Evolutionary conservation across 2,329 filamentous ascomycete genomes (phyloP).

Genomic region (Allantophomopsis lycopodina): DNA sequence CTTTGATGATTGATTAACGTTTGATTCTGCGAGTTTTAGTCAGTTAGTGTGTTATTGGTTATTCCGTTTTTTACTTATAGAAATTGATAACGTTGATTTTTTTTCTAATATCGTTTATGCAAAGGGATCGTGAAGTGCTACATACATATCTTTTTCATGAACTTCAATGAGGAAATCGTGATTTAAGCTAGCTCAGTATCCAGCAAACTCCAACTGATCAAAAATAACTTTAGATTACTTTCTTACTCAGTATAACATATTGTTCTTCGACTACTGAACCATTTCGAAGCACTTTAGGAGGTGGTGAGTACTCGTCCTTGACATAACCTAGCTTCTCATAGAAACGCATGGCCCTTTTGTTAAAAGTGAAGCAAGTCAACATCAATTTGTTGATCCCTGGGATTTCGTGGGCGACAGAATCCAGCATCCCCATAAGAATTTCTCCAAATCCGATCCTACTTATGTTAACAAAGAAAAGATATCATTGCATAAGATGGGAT

Average conservation of each 20-base stretch:
- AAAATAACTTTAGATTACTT: constrained; percentile 8
- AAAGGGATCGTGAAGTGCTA: no score
- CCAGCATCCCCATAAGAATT: constrained; percentile 42
- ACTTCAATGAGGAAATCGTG: no score
- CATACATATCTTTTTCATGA: no score
- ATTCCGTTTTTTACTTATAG: no score
- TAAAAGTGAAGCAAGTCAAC: constrained; percentile 59
- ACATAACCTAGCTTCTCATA: constrained; percentile 47
- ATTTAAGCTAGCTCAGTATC: no score
- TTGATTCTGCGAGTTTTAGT: no score
- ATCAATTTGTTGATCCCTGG: constrained; percentile 50
- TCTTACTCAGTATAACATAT: constrained; percentile 46
- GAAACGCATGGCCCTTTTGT: constrained; percentile 40
- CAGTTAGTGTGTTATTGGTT: no score
- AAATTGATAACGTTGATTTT: no score
- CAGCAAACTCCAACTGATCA: no score
- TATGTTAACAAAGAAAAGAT: constrained; percentile 1
- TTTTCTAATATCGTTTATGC: no score
- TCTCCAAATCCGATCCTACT: constrained; percentile 47
- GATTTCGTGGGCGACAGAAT: constrained; percentile 36
- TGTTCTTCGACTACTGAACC: constrained; percentile 39
- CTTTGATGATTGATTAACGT: no score
- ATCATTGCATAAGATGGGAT: neutral
- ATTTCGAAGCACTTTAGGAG: constrained; percentile 34
- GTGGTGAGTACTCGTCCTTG: constrained; percentile 40